These are phyloP conservation scores for Ceratobasidium sp. DNA, from an alignment of 1,284 basidiomycete genomes.

Conservation along the genomic window DNA sequence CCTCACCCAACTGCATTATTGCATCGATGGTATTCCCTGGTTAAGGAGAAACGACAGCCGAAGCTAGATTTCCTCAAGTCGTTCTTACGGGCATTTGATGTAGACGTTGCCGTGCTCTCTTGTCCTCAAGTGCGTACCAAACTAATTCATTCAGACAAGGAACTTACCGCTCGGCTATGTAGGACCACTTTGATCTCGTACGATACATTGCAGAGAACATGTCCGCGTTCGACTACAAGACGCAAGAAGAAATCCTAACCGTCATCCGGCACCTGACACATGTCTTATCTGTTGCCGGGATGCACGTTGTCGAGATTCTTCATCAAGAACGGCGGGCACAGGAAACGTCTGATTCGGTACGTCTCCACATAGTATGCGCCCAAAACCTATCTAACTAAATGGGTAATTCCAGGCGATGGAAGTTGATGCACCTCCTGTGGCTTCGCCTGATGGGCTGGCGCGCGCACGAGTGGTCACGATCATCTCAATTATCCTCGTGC, in stretches of 20 bases:
- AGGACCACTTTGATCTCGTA: slow-evolving; percentile 84
- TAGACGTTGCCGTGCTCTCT: slow-evolving; percentile 57
- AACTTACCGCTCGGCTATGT: slow-evolving; percentile 20
- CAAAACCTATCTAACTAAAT: slow-evolving; percentile 16
- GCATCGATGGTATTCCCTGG: slow-evolving; percentile 89
- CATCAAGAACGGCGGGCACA: slow-evolving; percentile 22
- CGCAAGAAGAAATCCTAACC: slow-evolving; percentile 89
- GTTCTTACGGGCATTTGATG: slow-evolving; percentile 82
- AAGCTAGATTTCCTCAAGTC: slow-evolving; percentile 89
- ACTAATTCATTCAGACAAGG: slow-evolving; percentile 55
- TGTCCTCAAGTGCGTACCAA: slow-evolving; percentile 57
- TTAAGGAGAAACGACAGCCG: slow-evolving; percentile 86
- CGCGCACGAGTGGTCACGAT: slow-evolving; percentile 66
- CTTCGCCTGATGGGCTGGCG: slow-evolving; percentile 55
- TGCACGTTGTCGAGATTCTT: slow-evolving; percentile 69
- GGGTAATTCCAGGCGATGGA: slow-evolving; percentile 3
- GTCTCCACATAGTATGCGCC: slow-evolving; percentile 47
- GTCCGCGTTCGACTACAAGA: slow-evolving; percentile 91
- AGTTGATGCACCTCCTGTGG: slow-evolving; percentile 26
- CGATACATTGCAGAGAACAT: slow-evolving; percentile 97
- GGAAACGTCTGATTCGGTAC: slow-evolving; percentile 45
- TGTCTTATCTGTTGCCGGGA: slow-evolving; percentile 84
- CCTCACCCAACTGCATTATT: slow-evolving; percentile 75
- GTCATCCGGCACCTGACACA: slow-evolving; percentile 84
- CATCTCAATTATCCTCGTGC: slow-evolving; percentile 80